A percentile compares a stretch with the other conserved stretches of the same genome.
These are phyloP conservation scores for Lactarius trivialis DNA, from an alignment of 768 basidiomycete species.

Conservation along the genomic window DNA sequence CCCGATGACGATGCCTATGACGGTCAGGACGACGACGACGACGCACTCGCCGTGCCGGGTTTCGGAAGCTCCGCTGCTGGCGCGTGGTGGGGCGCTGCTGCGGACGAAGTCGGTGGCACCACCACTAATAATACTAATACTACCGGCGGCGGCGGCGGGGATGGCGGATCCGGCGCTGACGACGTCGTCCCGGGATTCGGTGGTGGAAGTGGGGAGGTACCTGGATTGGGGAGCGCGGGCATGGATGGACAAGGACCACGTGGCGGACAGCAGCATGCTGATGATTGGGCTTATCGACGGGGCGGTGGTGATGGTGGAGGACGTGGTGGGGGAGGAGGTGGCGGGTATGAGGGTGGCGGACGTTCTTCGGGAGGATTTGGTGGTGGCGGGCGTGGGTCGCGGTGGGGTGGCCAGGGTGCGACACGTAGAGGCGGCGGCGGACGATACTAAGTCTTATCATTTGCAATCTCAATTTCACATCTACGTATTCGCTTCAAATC, in stretches of 20 bases:
- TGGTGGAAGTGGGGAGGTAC: background rate
- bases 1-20: slow-evolving; percentile 43
- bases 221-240: background rate
- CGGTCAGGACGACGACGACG: slow-evolving; percentile 51
- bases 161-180: slow-evolving; percentile 45
- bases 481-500: background rate
- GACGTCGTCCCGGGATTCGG: slow-evolving; percentile 34
- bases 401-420: slow-evolving; percentile 17
- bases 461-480: background rate
- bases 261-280: slow-evolving; percentile 12
- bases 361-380: slow-evolving; percentile 28
- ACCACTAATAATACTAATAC: background rate
- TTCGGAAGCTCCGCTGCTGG: slow-evolving; percentile 46
- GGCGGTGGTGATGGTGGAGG: slow-evolving; percentile 28
- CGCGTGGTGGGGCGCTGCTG: slow-evolving; percentile 25
- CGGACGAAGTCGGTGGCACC: no score
- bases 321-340: slow-evolving; percentile 30
- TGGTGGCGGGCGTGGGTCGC: slow-evolving; percentile 26
- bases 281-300: slow-evolving; percentile 19
- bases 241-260: slow-evolving; percentile 1
- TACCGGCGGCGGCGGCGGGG: slow-evolving; percentile 25
- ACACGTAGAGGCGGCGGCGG: slow-evolving; percentile 4
- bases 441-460: slow-evolving; percentile 5
- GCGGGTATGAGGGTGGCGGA: slow-evolving; percentile 30
- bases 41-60: slow-evolving; percentile 69